Conservation (phyloP, 2,329 filamentous ascomycete species). For the Microdochium bolleyi region DNA sequence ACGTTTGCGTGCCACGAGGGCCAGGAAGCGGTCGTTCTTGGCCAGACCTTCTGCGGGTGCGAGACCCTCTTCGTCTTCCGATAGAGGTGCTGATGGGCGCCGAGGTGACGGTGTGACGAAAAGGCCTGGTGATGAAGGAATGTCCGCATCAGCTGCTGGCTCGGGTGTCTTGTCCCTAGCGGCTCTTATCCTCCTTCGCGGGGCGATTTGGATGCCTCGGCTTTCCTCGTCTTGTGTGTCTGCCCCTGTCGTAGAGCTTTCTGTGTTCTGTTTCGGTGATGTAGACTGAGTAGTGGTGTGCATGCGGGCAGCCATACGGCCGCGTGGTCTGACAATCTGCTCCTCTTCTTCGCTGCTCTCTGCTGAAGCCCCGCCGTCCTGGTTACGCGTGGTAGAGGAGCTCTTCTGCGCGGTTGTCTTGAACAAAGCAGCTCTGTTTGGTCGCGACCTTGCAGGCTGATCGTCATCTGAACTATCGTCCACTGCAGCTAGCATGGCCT, state of each 20-base stretch:
- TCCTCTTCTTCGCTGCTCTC: conserved; percentile 31
- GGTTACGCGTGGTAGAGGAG: conserved; percentile 13
- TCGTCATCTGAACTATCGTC: conserved; percentile 43
- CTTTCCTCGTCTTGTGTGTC: conserved; percentile 19
- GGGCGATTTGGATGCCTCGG: conserved; percentile 11
- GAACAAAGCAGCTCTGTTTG: conserved; percentile 15
- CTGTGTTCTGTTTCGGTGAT: conserved; percentile 2
- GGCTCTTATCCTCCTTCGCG: conserved; percentile 14
- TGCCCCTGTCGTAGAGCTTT: conserved; percentile 7
- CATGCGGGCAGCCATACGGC: conserved; percentile 23
- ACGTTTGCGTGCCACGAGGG: conserved; percentile 66
- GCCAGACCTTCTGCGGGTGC: conserved; percentile 33
- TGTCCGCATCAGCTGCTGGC: conserved; percentile 15
- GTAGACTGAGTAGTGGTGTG: conserved; percentile 11
- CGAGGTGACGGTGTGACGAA: conserved; percentile 44
- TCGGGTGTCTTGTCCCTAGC: conserved; percentile 16
- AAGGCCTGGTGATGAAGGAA: conserved; percentile 38
- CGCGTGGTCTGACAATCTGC: conserved; percentile 30
- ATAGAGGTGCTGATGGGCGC: conserved; percentile 13
- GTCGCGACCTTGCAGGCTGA: conserved; percentile 7
- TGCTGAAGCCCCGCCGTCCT: conserved; percentile 14
- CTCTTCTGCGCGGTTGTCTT: conserved; percentile 10
- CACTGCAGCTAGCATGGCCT: conserved; percentile 41
- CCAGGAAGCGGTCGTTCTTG: conserved; percentile 56
- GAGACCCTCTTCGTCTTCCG: conserved; percentile 34